phyloP scores from a whole-genome alignment of 345 rosid species.

The Streptanthus diversifolius region DNA sequence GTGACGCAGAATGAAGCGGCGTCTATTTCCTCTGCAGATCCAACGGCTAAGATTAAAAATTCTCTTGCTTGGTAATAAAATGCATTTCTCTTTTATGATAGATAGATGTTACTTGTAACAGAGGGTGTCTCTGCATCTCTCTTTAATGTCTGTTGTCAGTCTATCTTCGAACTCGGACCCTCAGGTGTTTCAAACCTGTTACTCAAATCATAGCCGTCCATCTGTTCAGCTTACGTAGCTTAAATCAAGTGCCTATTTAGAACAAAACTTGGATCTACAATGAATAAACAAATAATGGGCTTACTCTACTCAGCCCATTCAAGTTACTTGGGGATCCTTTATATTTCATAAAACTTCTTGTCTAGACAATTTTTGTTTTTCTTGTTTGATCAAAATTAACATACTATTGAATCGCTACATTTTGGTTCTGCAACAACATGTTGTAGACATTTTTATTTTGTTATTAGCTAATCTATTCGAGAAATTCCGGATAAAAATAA shows the following conservation, averaged over 20 bases:
- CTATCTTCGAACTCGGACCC: slow-evolving; percentile 33
- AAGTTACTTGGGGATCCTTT: background rate
- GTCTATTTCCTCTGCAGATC: slow-evolving; percentile 27
- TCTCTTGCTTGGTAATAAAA: background rate
- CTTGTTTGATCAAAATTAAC: too few species aligned
- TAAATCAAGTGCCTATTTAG: slow-evolving; percentile 2
- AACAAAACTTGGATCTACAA: background rate
- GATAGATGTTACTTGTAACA: slow-evolving; percentile 33
- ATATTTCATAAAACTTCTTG: too few species aligned
- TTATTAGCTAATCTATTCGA: too few species aligned
- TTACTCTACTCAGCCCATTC: background rate
- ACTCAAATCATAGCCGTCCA: slow-evolving; percentile 21
- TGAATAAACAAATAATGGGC: background rate
- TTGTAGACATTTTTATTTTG: too few species aligned
- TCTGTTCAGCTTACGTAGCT: background rate
- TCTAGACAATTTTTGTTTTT: too few species aligned
- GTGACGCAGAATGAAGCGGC: slow-evolving; percentile 36
- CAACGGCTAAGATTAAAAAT: slow-evolving; percentile 28
- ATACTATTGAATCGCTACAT: too few species aligned
- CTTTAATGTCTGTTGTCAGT: slow-evolving; percentile 35
- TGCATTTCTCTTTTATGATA: background rate
- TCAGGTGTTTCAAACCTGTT: slow-evolving; percentile 35
- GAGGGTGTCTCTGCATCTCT: slow-evolving; percentile 35
- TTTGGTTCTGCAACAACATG: too few species aligned
- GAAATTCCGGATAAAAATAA: too few species aligned